Evolutionary conservation across 164 flowering plant genomes (phyloP).

Genomic region (Stephania yunnanensis): DNA sequence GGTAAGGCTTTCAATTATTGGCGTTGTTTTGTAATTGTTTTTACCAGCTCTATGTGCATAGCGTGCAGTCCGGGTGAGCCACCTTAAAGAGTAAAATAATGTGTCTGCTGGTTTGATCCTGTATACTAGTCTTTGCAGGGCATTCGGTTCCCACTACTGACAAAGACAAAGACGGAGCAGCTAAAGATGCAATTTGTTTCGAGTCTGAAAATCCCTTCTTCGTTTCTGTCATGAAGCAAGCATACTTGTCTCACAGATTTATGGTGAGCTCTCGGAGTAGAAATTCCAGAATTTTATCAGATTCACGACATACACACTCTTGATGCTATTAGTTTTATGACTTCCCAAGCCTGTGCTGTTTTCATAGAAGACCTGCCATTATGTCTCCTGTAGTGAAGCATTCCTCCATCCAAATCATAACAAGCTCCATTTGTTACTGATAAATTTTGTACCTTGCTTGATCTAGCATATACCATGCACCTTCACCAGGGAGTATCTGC

Average conservation of each 20-base stretch:
- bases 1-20: not conserved
- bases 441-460: not conserved
- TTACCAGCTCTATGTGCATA: no score
- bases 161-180: not conserved
- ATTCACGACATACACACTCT: not conserved
- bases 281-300: not conserved
- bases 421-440: not conserved
- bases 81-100: no score
- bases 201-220: not conserved
- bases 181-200: not conserved
- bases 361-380: not conserved
- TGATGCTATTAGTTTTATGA: not conserved
- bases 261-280: not conserved
- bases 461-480: constrained; percentile 3
- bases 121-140: no score
- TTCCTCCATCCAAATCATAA: not conserved
- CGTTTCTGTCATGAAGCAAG: not conserved
- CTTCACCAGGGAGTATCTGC: not conserved
- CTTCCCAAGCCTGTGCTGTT: not conserved
- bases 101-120: no score
- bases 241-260: not conserved
- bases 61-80: no score
- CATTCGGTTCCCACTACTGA: no score
- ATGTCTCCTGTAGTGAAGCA: not conserved
- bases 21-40: not conserved